Conservation (phyloP, 228 moss, liverwort and hornwort species). For the Sphagnum fallax region DNA sequence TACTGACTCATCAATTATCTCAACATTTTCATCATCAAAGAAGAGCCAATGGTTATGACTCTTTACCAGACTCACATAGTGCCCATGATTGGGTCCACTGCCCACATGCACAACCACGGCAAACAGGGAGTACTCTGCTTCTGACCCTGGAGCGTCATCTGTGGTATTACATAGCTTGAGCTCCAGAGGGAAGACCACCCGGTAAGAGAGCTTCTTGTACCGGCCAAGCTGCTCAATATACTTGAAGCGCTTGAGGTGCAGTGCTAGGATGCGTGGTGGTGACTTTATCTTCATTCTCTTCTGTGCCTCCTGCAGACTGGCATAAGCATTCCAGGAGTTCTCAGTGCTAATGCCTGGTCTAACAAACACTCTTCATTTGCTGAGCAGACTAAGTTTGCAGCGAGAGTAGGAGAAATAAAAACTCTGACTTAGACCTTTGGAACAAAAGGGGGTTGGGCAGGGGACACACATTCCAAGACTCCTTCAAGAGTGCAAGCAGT, state of each 20-base stretch:
- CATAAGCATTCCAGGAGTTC: conserved; percentile 4
- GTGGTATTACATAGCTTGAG: conserved; percentile 96
- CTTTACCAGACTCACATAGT: conserved; percentile 95
- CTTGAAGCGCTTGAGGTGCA: conserved; percentile 98
- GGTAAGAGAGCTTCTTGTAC: conserved; percentile 95
- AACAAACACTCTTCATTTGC: too few relatives aligned
- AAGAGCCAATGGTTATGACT: conserved; percentile 96
- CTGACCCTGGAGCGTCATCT: conserved; percentile 91
- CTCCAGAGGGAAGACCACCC: conserved; percentile 95
- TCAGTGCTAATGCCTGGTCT: neutral
- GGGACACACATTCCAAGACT: too few relatives aligned
- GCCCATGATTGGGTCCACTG: conserved; percentile 97
- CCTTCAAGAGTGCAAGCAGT: too few relatives aligned
- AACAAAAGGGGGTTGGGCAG: too few relatives aligned
- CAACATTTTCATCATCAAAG: conserved; percentile 99
- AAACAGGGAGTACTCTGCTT: conserved; percentile 97
- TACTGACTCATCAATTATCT: conserved; percentile 89
- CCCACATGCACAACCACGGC: conserved; percentile 99
- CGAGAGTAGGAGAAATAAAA: too few relatives aligned
- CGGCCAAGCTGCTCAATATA: conserved; percentile 95
- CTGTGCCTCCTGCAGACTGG: conserved; percentile 98
- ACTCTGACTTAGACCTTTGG: too few relatives aligned
- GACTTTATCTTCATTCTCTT: conserved; percentile 99
- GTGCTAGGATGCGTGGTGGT: conserved; percentile 87
- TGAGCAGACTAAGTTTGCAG: too few relatives aligned